Evolutionary conservation across 2,329 filamentous ascomycete genomes (phyloP).

Genomic region (Beauveria australis): DNA sequence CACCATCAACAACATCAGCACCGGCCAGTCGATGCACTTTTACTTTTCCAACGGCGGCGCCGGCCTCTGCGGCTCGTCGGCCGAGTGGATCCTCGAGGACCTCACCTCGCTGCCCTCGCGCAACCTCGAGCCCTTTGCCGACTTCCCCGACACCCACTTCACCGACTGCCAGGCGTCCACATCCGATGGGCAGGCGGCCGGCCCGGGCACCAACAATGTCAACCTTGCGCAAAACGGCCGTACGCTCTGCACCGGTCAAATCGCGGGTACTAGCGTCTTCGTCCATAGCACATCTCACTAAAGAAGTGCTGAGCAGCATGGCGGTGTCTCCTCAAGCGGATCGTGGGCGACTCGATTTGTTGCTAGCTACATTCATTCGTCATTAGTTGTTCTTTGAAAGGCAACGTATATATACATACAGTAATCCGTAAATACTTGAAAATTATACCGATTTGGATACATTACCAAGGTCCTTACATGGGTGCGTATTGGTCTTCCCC

Average conservation of each 20-base stretch:
- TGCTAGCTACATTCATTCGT: too few species aligned
- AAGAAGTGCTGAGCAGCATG: not conserved
- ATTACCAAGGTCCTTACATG: not conserved
- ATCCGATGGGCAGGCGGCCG: not conserved
- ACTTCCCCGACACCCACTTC: slow-evolving; percentile 1
- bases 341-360: too few species aligned
- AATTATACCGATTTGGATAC: not conserved
- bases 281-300: not conserved
- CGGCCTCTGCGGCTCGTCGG: slow-evolving; percentile 4
- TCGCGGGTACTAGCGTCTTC: not conserved
- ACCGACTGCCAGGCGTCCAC: not conserved
- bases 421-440: not conserved
- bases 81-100: slow-evolving; percentile 7
- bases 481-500: too few species aligned
- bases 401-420: not conserved
- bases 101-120: not conserved
- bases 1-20: slow-evolving; percentile 4
- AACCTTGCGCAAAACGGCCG: not conserved
- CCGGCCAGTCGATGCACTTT: not conserved
- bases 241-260: not conserved
- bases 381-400: not conserved
- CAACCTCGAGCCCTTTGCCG: not conserved
- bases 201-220: not conserved
- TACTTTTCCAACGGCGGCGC: not conserved
- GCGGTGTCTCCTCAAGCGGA: too few species aligned